A percentile compares a stretch with the other conserved stretches of the same genome.
These are phyloP conservation scores for Corynespora cassiicola DNA, from an alignment of 2,329 filamentous ascomycete species.

Conservation along the genomic window DNA sequence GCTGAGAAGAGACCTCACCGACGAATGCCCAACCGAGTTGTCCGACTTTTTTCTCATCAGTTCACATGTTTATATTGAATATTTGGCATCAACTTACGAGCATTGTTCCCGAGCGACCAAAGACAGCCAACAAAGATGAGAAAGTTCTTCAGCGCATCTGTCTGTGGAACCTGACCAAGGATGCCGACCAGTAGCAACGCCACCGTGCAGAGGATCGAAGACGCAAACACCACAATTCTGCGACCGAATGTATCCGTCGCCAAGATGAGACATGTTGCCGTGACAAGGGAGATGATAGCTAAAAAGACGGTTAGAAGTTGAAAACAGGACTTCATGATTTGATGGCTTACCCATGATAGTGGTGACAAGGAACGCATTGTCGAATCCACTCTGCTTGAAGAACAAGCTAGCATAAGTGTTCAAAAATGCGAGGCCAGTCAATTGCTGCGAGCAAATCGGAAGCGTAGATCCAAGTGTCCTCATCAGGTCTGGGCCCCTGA, in stretches of 20 bases:
- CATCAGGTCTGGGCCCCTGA: slow-evolving; percentile 74
- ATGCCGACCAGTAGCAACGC: neutral
- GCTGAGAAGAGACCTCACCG: neutral
- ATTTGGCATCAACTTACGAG: slow-evolving; percentile 1
- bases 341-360: slow-evolving; percentile 6
- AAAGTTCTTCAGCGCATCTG: neutral
- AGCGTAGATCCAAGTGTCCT: slow-evolving; percentile 57
- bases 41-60: slow-evolving; percentile 2
- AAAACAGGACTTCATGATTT: too few species aligned
- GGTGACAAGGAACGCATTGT: slow-evolving; percentile 4
- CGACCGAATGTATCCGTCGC: slow-evolving; percentile 2
- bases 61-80: too few species aligned
- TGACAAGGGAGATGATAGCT: slow-evolving; percentile 1
- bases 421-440: slow-evolving; percentile 3
- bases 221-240: neutral
- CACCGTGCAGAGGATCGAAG: neutral
- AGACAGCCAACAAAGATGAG: slow-evolving; percentile 3
- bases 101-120: slow-evolving; percentile 1
- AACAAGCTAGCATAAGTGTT: slow-evolving; percentile 8
- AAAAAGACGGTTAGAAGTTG: too few species aligned
- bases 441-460: slow-evolving; percentile 3
- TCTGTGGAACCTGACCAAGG: neutral
- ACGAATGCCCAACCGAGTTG: slow-evolving; percentile 1
- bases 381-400: slow-evolving; percentile 7
- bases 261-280: neutral